Percentiles rank a stretch among this genome's conserved stretches.
Conservation (phyloP, 345 rosid genomes). For the Trapa incisa region DNA sequence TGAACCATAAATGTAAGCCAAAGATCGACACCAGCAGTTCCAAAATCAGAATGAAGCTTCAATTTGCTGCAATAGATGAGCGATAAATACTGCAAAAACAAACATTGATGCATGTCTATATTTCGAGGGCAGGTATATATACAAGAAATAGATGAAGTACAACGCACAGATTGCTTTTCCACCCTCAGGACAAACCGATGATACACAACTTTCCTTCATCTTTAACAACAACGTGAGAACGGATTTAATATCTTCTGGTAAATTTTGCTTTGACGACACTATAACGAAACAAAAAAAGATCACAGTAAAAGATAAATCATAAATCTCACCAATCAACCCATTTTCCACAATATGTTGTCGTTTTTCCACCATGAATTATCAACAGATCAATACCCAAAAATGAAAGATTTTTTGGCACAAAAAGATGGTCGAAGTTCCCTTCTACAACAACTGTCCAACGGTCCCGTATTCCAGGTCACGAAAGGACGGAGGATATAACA, state of each 20-base stretch:
- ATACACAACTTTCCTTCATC: not conserved
- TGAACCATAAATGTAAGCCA: not conserved
- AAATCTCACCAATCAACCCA: not conserved
- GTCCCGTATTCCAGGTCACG: too few species aligned
- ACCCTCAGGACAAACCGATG: not conserved
- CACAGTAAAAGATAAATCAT: not conserved
- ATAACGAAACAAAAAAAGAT: not conserved
- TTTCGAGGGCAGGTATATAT: not conserved
- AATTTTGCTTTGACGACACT: not conserved
- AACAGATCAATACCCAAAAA: not conserved
- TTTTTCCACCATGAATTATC: not conserved
- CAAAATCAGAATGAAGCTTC: not conserved
- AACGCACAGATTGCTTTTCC: not conserved
- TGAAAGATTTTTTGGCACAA: not conserved
- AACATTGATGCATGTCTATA: not conserved
- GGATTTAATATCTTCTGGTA: not conserved
- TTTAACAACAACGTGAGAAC: not conserved
- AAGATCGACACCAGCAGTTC: not conserved
- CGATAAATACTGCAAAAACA: not conserved
- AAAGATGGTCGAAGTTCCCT: not conserved
- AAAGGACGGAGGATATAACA: too few species aligned
- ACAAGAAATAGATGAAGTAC: not conserved
- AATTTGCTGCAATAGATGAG: not conserved
- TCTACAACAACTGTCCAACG: not conserved
- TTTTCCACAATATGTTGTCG: not conserved